A percentile compares a stretch with the other conserved stretches of the same genome.
Conservation (phyloP, 1,139 yeast genomes). For the Candida tetrigidarum region DNA sequence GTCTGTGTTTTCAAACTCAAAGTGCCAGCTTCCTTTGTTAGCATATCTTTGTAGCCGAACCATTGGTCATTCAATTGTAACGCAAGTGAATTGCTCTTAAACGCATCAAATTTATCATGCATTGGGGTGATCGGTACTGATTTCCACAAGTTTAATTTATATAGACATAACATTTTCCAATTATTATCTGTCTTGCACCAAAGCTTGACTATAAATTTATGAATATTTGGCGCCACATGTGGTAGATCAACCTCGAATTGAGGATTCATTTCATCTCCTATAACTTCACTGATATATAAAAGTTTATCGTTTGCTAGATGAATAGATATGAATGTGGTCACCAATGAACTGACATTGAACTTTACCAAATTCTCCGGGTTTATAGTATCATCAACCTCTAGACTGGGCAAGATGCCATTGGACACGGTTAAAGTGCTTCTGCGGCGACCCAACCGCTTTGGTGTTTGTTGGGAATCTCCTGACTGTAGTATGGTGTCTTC, state of each 20-base stretch:
- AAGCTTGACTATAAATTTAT: conserved; percentile 25
- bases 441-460: conserved; percentile 11
- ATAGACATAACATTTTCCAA: conserved; percentile 28
- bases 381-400: conserved; percentile 10
- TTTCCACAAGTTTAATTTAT: conserved; percentile 26
- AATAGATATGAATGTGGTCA: conserved; percentile 34
- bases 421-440: conserved; percentile 10
- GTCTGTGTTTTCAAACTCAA: neutral
- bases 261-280: conserved; percentile 29
- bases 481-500: neutral
- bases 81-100: conserved; percentile 29
- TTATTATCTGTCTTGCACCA: conserved; percentile 23
- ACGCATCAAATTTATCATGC: conserved; percentile 21
- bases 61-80: conserved; percentile 27
- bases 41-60: conserved; percentile 24
- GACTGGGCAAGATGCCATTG: conserved; percentile 2
- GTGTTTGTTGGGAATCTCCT: conserved; percentile 5
- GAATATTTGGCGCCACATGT: conserved; percentile 17
- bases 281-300: conserved; percentile 43
- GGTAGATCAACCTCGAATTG: conserved; percentile 37
- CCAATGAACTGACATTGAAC: conserved; percentile 19
- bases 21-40: neutral
- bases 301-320: conserved; percentile 25
- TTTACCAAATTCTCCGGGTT: conserved; percentile 11
- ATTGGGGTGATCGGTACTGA: conserved; percentile 20